phyloP scores from a whole-genome alignment of 495 filamentous ascomycete species.

The Geoglossum glabrum region DNA sequence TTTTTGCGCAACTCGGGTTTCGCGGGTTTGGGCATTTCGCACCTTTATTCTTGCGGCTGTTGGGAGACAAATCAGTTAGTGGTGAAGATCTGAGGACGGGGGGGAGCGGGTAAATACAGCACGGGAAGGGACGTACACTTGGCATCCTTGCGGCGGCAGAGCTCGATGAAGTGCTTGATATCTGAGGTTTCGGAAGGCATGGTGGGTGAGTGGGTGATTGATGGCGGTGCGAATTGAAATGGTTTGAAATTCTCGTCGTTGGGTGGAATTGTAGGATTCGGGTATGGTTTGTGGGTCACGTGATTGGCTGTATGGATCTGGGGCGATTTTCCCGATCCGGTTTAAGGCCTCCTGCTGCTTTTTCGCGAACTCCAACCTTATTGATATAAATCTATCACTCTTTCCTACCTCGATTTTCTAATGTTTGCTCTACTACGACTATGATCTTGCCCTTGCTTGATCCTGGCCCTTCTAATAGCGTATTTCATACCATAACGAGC shows the following conservation, averaged over 20 bases:
- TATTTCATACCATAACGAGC: no score
- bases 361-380: no score
- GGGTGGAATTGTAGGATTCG: neutral
- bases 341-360: no score
- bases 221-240: neutral
- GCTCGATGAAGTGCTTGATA: slow-evolving; percentile 99
- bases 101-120: neutral
- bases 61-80: no score
- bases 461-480: no score
- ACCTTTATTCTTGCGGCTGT: slow-evolving; percentile 4
- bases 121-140: slow-evolving; percentile 45
- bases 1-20: no score
- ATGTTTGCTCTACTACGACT: no score
- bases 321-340: no score
- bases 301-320: neutral
- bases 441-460: no score
- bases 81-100: no score
- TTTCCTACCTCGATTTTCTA: no score
- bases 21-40: slow-evolving; percentile 17
- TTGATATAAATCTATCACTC: no score
- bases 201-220: slow-evolving; percentile 16
- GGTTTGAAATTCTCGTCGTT: neutral
- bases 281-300: neutral
- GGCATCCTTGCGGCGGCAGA: slow-evolving; percentile 96
- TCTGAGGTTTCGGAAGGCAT: slow-evolving; percentile 98